Conservation (phyloP, 257 asterid species). For the Solanum etuberosum region DNA sequence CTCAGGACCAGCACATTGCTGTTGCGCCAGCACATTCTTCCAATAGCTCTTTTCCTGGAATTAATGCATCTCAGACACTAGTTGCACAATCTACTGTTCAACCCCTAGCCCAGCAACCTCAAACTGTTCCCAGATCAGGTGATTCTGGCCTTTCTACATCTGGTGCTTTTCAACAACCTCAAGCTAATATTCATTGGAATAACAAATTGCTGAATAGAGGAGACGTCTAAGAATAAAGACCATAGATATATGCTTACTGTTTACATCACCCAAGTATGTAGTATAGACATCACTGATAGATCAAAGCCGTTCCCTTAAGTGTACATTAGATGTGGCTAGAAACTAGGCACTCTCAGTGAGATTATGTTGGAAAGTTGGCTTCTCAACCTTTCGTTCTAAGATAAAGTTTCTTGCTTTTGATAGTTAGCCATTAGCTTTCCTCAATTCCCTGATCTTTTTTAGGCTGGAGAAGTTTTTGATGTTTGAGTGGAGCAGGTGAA, state of each 20-base stretch:
- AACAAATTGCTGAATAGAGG: conserved; percentile 22
- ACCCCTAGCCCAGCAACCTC: conserved; percentile 33
- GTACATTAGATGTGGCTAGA: neutral
- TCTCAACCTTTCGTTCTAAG: neutral
- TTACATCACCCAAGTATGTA: neutral
- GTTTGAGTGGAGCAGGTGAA: conserved; percentile 1
- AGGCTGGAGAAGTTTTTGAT: conserved; percentile 2
- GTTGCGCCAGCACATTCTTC: conserved; percentile 25
- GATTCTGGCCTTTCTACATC: conserved; percentile 26
- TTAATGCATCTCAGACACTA: conserved; percentile 25
- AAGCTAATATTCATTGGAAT: conserved; percentile 35
- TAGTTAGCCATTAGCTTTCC: neutral
- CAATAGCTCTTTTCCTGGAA: conserved; percentile 28
- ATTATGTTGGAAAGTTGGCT: neutral
- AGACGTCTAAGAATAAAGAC: conserved; percentile 14
- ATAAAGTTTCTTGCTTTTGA: neutral
- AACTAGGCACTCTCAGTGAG: neutral
- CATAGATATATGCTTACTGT: neutral
- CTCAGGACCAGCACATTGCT: conserved; percentile 34
- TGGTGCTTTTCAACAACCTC: conserved; percentile 26
- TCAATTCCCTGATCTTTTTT: neutral
- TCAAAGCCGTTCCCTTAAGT: neutral
- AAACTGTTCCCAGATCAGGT: conserved; percentile 24
- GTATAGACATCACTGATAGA: neutral
- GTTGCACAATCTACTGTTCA: conserved; percentile 26